Evolutionary conservation across 306 rosid species (phyloP).

Genomic region (Benincasa hispida): DNA sequence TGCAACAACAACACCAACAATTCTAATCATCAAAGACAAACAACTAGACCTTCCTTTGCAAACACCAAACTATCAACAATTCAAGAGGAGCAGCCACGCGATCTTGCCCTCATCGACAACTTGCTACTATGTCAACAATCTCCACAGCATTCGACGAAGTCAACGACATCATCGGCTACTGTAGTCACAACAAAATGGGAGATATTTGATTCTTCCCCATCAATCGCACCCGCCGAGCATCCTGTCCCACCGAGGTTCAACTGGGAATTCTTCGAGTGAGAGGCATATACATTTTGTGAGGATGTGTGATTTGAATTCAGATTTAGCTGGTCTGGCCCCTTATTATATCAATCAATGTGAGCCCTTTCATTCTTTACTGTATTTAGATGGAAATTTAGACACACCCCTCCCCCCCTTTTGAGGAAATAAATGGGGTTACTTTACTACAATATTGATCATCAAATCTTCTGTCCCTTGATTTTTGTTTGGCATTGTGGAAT

Average conservation of each 20-base stretch:
- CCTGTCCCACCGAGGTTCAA: conserved; percentile 52
- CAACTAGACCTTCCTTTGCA: conserved; percentile 18
- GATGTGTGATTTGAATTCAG: conserved; percentile 43
- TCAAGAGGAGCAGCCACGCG: conserved; percentile 30
- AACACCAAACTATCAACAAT: conserved; percentile 22
- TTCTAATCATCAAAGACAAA: conserved; percentile 14
- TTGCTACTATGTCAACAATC: conserved; percentile 13
- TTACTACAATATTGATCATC: neutral
- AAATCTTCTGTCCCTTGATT: neutral
- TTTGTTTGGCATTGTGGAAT: conserved; percentile 10
- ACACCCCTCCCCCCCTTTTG: conserved; percentile 14
- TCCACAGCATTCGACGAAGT: conserved; percentile 16
- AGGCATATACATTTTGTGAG: conserved; percentile 22
- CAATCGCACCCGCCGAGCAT: conserved; percentile 29
- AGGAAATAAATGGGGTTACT: conserved; percentile 58
- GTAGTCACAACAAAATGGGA: conserved; percentile 95
- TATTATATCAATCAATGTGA: conserved; percentile 15
- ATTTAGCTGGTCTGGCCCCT: conserved; percentile 38
- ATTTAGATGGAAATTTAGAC: conserved; percentile 49
- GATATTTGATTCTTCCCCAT: conserved; percentile 57
- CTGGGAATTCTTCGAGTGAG: conserved; percentile 75
- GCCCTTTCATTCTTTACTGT: conserved; percentile 66
- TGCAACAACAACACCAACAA: neutral
- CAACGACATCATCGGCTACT: conserved; percentile 40
- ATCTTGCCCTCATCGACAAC: conserved; percentile 13